Percentiles rank a stretch among this genome's conserved stretches.
Conservation (phyloP, 164 flowering plant species). For the Buxus sempervirens region DNA sequence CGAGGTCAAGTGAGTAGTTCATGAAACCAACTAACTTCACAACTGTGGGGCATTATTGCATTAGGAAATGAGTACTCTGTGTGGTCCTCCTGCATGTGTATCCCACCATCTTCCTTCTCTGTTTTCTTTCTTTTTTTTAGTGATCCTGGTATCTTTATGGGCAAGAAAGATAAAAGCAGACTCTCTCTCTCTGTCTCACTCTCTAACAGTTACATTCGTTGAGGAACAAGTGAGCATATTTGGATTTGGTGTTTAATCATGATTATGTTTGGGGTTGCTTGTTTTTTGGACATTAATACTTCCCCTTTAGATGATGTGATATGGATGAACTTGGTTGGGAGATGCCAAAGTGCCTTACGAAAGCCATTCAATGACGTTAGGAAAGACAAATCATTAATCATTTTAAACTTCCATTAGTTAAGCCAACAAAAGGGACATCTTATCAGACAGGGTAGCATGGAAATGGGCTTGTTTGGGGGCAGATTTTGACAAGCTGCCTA, state of each 20-base stretch:
- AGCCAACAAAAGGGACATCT: background rate
- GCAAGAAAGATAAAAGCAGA: conserved; percentile 20
- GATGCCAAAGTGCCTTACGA: background rate
- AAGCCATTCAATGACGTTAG: background rate
- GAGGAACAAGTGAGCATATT: background rate
- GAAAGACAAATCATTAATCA: background rate
- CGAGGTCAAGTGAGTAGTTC: background rate
- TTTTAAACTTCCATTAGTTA: background rate
- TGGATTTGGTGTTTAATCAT: background rate
- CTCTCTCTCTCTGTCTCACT: conserved; percentile 2
- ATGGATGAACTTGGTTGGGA: no score
- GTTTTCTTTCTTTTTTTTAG: no score
- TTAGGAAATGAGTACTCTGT: conserved; percentile 5
- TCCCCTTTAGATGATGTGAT: background rate
- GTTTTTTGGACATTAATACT: background rate
- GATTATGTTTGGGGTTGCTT: background rate
- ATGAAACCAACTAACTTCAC: background rate
- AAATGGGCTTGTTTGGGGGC: no score
- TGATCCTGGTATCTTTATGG: conserved; percentile 18
- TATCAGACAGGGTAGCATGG: no score
- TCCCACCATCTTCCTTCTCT: background rate
- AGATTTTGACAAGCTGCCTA: no score
- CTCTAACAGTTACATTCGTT: no score
- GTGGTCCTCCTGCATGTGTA: conserved; percentile 2
- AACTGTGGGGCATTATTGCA: background rate